Evolutionary conservation across 768 basidiomycete species (phyloP).

Genomic region (Tulasnella sp.): DNA sequence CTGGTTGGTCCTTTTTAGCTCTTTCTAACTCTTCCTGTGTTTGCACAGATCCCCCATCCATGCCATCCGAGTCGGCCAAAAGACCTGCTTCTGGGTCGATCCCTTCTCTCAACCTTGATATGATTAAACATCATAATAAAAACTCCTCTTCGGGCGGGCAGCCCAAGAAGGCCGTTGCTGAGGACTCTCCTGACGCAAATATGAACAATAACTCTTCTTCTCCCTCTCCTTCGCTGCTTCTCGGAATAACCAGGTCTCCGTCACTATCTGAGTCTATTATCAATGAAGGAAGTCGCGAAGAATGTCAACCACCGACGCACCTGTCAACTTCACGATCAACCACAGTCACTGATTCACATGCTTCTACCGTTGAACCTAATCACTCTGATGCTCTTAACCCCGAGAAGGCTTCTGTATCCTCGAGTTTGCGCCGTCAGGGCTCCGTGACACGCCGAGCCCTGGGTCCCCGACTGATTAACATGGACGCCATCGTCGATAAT

Average conservation of each 20-base stretch:
- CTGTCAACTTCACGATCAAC: neutral
- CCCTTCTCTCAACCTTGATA: neutral
- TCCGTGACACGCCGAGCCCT: neutral
- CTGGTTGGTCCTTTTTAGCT: neutral
- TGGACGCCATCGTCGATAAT: neutral
- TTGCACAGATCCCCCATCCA: neutral
- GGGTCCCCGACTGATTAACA: neutral
- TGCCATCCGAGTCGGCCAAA: neutral
- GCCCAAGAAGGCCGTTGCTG: neutral
- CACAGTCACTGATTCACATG: neutral
- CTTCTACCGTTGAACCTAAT: neutral
- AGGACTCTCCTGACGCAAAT: neutral
- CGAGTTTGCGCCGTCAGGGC: neutral
- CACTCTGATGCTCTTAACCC: neutral
- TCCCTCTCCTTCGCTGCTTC: neutral
- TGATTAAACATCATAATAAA: neutral
- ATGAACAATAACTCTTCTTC: neutral
- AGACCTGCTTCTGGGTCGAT: neutral
- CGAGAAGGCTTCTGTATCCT: neutral
- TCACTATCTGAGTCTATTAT: neutral
- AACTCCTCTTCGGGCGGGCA: neutral
- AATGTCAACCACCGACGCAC: neutral
- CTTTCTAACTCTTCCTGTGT: neutral
- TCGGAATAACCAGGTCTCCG: neutral
- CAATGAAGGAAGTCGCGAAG: neutral